phyloP scores from a whole-genome alignment of 139 green algal genomes.

The Penium margaritaceum region DNA sequence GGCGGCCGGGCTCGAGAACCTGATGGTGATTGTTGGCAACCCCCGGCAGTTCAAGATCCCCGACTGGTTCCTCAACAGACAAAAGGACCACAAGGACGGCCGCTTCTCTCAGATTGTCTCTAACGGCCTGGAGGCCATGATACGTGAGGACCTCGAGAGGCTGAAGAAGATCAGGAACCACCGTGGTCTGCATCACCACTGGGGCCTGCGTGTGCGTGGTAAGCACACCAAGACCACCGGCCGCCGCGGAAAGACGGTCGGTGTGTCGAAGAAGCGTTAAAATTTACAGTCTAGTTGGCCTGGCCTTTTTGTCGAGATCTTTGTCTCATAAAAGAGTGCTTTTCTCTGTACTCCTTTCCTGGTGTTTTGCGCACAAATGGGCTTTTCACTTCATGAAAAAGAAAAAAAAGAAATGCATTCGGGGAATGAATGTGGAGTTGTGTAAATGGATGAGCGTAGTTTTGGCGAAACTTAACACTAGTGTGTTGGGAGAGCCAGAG shows the following conservation, averaged over 20 bases:
- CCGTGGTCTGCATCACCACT: slow-evolving; percentile 94
- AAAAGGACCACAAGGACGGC: slow-evolving; percentile 92
- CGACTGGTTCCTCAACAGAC: slow-evolving; percentile 98
- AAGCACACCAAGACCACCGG: slow-evolving; percentile 99
- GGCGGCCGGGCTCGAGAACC: slow-evolving; percentile 86
- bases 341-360: too few species aligned
- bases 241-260: slow-evolving; percentile 79
- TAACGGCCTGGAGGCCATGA: slow-evolving; percentile 74
- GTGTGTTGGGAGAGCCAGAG: too few species aligned
- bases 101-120: slow-evolving; percentile 59
- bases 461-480: too few species aligned
- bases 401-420: too few species aligned
- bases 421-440: too few species aligned
- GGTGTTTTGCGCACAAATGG: too few species aligned
- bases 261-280: slow-evolving; percentile 52
- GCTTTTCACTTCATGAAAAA: too few species aligned
- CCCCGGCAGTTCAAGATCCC: slow-evolving; percentile 97
- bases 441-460: too few species aligned
- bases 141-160: slow-evolving; percentile 85
- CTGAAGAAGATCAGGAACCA: slow-evolving; percentile 98
- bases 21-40: slow-evolving; percentile 97
- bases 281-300: not conserved
- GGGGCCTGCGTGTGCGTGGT: slow-evolving; percentile 88
- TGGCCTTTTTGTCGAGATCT: too few species aligned
- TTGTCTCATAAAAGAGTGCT: too few species aligned